A percentile compares a stretch with the other conserved stretches of the same genome.
phyloP scores from a whole-genome alignment of 2,329 filamentous ascomycete genomes.

The Hymenoscyphus albidus region DNA sequence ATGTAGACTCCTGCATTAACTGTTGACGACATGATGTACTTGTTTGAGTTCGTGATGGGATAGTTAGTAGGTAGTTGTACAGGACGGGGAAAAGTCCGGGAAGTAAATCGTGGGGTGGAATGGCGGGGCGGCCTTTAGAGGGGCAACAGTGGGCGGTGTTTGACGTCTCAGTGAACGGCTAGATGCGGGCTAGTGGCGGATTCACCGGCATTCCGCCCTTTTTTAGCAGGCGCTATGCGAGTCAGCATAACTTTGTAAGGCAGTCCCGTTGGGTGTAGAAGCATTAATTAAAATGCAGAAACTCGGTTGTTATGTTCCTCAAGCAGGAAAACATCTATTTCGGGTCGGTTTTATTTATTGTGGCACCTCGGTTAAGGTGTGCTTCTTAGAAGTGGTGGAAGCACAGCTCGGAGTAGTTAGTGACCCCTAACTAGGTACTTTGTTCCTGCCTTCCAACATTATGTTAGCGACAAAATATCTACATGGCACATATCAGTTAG shows the following conservation, averaged over 20 bases:
- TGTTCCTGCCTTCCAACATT: too few relatives aligned
- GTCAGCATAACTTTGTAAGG: not conserved
- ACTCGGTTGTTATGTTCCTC: too few relatives aligned
- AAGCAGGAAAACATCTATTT: too few relatives aligned
- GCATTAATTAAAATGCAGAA: too few relatives aligned
- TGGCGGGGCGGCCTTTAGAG: not conserved
- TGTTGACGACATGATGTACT: slow-evolving; percentile 7
- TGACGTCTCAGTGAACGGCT: not conserved
- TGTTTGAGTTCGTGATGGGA: not conserved
- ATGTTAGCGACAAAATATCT: too few relatives aligned
- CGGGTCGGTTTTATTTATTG: too few relatives aligned
- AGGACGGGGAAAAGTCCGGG: not conserved
- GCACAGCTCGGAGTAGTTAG: too few relatives aligned
- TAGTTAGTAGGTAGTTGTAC: not conserved
- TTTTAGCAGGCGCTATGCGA: not conserved
- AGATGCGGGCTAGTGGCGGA: not conserved
- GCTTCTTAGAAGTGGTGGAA: not conserved
- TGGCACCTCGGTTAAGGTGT: not conserved
- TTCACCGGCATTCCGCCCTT: not conserved
- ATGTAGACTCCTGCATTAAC: slow-evolving; percentile 31
- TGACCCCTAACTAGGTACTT: too few relatives aligned
- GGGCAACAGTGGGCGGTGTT: not conserved
- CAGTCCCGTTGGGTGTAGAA: too few relatives aligned
- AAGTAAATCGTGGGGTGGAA: not conserved
- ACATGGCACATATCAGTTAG: too few relatives aligned